Percentiles rank a stretch among this genome's conserved stretches.
Conservation (phyloP, 441 rosid species). For the Pelargonium citronellum region DNA sequence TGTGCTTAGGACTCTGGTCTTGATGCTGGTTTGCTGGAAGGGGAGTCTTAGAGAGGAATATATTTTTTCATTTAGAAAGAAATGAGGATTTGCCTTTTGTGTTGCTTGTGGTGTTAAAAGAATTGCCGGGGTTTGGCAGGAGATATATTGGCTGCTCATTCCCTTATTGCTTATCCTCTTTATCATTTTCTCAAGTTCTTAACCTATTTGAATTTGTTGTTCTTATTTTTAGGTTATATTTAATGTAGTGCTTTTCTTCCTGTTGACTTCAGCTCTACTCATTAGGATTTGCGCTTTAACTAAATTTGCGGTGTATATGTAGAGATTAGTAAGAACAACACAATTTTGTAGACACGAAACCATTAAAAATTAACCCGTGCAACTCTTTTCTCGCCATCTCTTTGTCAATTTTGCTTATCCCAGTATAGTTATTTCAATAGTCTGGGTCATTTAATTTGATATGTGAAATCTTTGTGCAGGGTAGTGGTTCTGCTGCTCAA, state of each 20-base stretch:
- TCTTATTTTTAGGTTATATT: not conserved
- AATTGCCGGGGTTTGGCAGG: not conserved
- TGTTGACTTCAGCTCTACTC: not conserved
- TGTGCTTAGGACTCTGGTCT: not conserved
- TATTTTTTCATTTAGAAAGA: not conserved
- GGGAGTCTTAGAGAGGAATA: not conserved
- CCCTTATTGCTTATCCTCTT: not conserved
- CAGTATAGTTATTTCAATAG: not conserved
- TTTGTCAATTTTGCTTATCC: not conserved
- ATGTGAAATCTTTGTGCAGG: constrained; percentile 46
- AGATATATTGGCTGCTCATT: not conserved
- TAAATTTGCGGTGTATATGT: too few relatives aligned
- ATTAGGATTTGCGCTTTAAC: not conserved
- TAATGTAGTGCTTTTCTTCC: not conserved
- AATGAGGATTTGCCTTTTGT: not conserved
- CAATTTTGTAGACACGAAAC: not conserved
- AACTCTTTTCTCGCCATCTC: not conserved
- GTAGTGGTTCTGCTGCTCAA: constrained; percentile 84
- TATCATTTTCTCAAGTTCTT: not conserved
- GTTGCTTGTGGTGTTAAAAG: not conserved
- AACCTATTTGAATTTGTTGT: not conserved
- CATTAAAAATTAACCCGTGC: not conserved
- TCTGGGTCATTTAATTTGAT: not conserved
- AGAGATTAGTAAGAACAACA: too few relatives aligned
- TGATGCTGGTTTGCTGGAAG: not conserved